phyloP scores from a whole-genome alignment of 371 early-diverging fungal species.

The Chytridium lagenaria region DNA sequence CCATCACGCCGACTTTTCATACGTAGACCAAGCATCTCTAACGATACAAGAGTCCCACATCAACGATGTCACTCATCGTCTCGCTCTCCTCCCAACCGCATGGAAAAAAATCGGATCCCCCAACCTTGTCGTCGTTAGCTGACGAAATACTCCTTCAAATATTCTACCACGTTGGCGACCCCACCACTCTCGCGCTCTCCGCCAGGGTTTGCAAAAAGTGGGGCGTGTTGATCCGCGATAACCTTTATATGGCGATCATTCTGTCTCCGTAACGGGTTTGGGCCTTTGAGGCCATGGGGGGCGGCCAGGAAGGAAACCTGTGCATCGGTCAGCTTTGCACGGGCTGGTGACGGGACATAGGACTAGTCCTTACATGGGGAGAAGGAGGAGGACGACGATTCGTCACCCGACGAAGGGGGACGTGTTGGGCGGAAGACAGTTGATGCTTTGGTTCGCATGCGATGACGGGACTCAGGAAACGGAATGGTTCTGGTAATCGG shows the following conservation, averaged over 20 bases:
- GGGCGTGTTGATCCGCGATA: slow-evolving; percentile 40
- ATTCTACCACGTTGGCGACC: slow-evolving; percentile 20
- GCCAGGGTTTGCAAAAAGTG: slow-evolving; percentile 39
- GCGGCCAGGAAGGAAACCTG: not conserved
- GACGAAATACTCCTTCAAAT: slow-evolving; percentile 44
- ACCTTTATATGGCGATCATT: slow-evolving; percentile 42
- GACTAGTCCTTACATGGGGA: not conserved
- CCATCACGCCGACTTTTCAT: not conserved
- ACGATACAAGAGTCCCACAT: not conserved
- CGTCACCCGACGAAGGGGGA: not conserved
- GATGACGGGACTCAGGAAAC: not conserved
- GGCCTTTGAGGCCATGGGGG: slow-evolving; percentile 10
- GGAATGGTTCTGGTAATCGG: slow-evolving; percentile 17
- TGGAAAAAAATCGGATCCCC: not conserved
- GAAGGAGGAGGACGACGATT: not conserved
- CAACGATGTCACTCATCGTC: not conserved
- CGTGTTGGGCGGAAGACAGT: not conserved
- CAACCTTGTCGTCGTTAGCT: slow-evolving; percentile 22
- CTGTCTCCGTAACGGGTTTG: slow-evolving; percentile 28
- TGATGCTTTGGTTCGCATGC: not conserved
- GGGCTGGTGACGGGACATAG: not conserved
- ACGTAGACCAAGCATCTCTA: not conserved
- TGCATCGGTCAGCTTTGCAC: not conserved
- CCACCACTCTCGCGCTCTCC: slow-evolving; percentile 18
- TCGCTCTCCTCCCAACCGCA: not conserved